Percentiles rank a stretch among this genome's conserved stretches.
These are phyloP conservation scores for Populus simonii DNA, from an alignment of 345 rosid genomes.

Conservation along the genomic window DNA sequence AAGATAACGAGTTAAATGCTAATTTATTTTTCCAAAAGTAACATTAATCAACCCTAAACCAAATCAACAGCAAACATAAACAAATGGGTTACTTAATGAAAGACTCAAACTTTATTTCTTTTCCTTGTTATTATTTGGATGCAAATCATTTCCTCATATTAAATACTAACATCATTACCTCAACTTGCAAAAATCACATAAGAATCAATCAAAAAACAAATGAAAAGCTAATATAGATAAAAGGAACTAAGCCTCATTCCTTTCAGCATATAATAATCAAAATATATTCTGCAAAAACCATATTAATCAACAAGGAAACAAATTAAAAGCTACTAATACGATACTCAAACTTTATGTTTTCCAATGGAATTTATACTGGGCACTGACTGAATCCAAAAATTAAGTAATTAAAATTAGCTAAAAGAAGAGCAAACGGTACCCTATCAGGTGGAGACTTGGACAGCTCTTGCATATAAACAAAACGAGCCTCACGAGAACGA, in stretches of 20 bases:
- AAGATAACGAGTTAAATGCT: neutral
- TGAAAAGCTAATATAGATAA: neutral
- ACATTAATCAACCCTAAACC: neutral
- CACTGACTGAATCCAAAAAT: neutral
- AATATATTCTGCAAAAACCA: too few relatives aligned
- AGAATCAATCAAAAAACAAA: neutral
- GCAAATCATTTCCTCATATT: neutral
- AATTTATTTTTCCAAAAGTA: neutral
- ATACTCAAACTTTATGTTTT: neutral
- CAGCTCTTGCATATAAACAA: slow-evolving; percentile 63
- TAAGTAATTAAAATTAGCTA: neutral
- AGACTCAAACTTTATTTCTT: too few relatives aligned
- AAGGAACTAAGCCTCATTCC: neutral
- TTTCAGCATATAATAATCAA: too few relatives aligned
- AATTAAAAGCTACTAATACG: neutral
- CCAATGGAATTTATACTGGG: neutral
- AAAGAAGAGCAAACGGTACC: slow-evolving; percentile 34
- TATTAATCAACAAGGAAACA: neutral
- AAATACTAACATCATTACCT: neutral
- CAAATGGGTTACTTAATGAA: too few relatives aligned
- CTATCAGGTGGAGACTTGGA: slow-evolving; percentile 84
- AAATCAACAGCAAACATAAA: neutral
- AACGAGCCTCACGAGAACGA: slow-evolving; percentile 45
- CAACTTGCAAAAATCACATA: neutral
- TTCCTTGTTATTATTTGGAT: too few relatives aligned